phyloP scores from a whole-genome alignment of 768 basidiomycete genomes.

The Psilocybe cubensis region DNA sequence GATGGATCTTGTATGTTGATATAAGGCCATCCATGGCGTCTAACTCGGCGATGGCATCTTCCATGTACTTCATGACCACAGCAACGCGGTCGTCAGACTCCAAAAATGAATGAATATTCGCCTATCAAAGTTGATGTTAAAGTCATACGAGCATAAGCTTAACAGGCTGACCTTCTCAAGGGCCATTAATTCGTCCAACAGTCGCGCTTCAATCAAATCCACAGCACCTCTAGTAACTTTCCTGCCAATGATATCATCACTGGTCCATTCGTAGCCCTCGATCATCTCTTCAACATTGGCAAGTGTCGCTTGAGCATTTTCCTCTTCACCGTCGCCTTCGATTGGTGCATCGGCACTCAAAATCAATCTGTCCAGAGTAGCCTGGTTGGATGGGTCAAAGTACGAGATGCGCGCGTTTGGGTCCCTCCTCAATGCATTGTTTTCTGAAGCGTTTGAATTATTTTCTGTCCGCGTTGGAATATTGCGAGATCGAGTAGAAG shows the following conservation, averaged over 20 bases:
- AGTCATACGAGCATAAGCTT: neutral
- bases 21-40: constrained; percentile 90
- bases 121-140: constrained; percentile 49
- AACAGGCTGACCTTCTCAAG: constrained; percentile 77
- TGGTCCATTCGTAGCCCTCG: constrained; percentile 97
- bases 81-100: constrained; percentile 93
- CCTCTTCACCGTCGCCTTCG: constrained; percentile 66
- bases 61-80: constrained; percentile 84
- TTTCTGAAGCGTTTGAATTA: constrained; percentile 31
- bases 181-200: constrained; percentile 89
- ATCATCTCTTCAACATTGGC: constrained; percentile 97
- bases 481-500: constrained; percentile 30
- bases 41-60: constrained; percentile 86
- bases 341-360: constrained; percentile 42
- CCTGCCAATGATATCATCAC: constrained; percentile 71
- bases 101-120: constrained; percentile 96
- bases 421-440: constrained; percentile 50
- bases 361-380: constrained; percentile 70
- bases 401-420: constrained; percentile 79
- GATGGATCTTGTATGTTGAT: constrained; percentile 93
- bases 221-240: constrained; percentile 74
- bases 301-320: constrained; percentile 80
- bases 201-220: constrained; percentile 88
- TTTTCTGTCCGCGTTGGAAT: constrained; percentile 27
- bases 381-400: constrained; percentile 82